Conservation (phyloP, 345 rosid species). For the Pugionium cornutum region DNA sequence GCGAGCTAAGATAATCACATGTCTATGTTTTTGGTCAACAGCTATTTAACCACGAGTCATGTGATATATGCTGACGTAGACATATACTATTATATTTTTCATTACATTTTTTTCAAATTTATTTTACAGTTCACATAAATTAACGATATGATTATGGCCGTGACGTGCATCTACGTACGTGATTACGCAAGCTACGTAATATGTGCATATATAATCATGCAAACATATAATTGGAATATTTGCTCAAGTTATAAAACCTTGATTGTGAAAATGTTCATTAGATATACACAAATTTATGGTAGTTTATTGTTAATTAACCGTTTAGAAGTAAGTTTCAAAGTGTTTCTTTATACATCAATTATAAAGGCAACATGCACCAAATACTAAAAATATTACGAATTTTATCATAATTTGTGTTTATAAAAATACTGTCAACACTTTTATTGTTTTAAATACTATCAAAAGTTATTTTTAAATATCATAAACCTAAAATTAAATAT, state of each 20-base stretch:
- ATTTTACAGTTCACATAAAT: neutral
- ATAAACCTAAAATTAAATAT: too few relatives aligned
- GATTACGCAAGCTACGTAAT: neutral
- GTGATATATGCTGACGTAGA: constrained; percentile 12
- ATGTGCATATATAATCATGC: too few relatives aligned
- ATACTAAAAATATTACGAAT: too few relatives aligned
- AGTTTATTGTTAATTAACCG: too few relatives aligned
- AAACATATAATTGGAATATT: too few relatives aligned
- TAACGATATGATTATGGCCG: neutral
- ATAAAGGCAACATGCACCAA: neutral
- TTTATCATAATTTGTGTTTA: too few relatives aligned
- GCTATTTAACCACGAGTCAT: constrained; percentile 25
- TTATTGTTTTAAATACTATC: too few relatives aligned
- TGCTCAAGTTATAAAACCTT: neutral
- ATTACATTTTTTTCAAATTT: neutral
- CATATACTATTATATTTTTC: neutral
- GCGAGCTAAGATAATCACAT: constrained; percentile 28
- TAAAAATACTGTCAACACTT: too few relatives aligned
- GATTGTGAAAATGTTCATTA: neutral
- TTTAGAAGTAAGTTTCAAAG: too few relatives aligned
- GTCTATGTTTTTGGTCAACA: constrained; percentile 34
- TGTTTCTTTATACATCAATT: constrained; percentile 2
- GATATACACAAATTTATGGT: too few relatives aligned
- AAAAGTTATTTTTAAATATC: too few relatives aligned
- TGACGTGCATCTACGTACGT: constrained; percentile 18